Base-by-base conservation (phyloP, 768 basidiomycete genomes). In the Pisolithus sp. region DNA sequence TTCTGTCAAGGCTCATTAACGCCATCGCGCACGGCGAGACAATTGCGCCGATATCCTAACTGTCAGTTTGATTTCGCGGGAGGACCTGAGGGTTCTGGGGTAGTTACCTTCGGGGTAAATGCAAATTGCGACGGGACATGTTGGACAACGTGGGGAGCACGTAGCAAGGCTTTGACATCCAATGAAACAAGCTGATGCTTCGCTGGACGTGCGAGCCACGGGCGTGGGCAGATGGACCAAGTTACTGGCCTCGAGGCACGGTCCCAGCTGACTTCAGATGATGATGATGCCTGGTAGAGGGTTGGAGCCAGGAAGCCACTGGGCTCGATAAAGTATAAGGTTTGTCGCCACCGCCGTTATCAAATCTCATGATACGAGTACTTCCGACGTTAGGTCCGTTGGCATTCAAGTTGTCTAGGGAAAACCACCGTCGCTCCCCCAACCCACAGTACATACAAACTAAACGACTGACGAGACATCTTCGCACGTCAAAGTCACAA, bases 71-170 rank as follows among this genome's bases (percentile, higher is more conserved):
- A 46, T 7, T 52, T 46, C 46, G 46, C 51, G 46, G 44, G 43
- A 51, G 21, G n/a, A 37, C 20, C 23, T 21, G 43, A 51, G 50
- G 50, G 43, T 45, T 38, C 15, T 38, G 50, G 50, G 50, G 50
- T 51, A 51, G 43, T 45, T 28, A 46, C 45, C 45, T 45, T 45
- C 43, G 43, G 43, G 43, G 43, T 45, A 45, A 45, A 45, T 45
- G 24, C 43, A 45, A 45, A 45, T 45, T 45, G n/a, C 43, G 17
- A 4, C 40, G 40, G 34, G 40, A 41, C 40, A 18, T 12, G 40
- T 41, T 20, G 43, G 7, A 18, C 24, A 45, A 28, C 24, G 43
- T 45, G 43, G 23, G 4, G 20, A 26, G 43, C 24, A 15, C 36
- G 50, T 28, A 28, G 26, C 48, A 38, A n/a, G 36, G 47, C 36